phyloP scores from a whole-genome alignment of 2,329 filamentous ascomycete genomes.

The Penicillium rolfsii region DNA sequence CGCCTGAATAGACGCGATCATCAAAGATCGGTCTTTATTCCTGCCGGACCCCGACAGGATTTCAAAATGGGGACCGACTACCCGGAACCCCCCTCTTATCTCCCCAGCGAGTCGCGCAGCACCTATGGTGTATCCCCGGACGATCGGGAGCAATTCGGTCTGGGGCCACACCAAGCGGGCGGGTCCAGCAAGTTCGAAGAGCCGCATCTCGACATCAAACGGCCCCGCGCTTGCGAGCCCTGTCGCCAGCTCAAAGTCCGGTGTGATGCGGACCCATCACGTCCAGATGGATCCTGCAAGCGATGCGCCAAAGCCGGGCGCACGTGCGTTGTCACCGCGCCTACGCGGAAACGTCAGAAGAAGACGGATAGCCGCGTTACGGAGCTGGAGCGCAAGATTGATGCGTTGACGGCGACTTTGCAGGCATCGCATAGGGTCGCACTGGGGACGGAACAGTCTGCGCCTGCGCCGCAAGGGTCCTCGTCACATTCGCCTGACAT shows the following conservation, averaged over 20 bases:
- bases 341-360: constrained; percentile 78
- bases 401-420: constrained; percentile 79
- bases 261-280: constrained; percentile 73
- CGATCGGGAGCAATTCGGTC: constrained; percentile 1
- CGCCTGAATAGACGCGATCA: background rate
- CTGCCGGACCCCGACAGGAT: constrained; percentile 4
- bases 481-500: constrained; percentile 39
- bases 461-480: constrained; percentile 26
- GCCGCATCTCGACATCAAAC: constrained; percentile 59
- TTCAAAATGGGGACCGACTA: constrained; percentile 28
- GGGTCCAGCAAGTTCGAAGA: constrained; percentile 23
- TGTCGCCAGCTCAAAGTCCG: constrained; percentile 79
- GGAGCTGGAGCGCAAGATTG: constrained; percentile 90
- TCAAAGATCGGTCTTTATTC: constrained; percentile 15
- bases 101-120: constrained; percentile 19
- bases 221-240: constrained; percentile 73
- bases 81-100: constrained; percentile 34
- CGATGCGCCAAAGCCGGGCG: constrained; percentile 81
- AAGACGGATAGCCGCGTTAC: constrained; percentile 88
- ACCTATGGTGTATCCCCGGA: background rate
- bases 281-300: constrained; percentile 67
- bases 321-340: constrained; percentile 75
- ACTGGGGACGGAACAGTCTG: constrained; percentile 16
- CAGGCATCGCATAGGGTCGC: constrained; percentile 56
- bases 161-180: constrained; percentile 6